Conservation (phyloP, 2,329 filamentous ascomycete genomes). For the Penicillium sp. region DNA sequence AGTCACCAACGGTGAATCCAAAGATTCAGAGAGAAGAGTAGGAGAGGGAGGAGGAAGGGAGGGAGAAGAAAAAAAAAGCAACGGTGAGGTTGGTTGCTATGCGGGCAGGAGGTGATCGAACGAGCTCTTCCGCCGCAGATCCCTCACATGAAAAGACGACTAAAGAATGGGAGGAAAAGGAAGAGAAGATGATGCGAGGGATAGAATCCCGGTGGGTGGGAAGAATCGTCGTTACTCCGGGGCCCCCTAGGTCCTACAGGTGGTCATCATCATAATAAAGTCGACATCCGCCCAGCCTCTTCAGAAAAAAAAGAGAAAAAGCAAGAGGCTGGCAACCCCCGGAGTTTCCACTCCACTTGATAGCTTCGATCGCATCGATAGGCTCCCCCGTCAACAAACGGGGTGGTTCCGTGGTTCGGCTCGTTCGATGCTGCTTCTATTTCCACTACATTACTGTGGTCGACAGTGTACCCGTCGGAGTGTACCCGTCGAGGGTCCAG, state of each 20-base stretch:
- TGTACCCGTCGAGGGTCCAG: no score
- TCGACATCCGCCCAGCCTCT: slow-evolving; percentile 14
- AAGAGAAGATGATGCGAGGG: slow-evolving; percentile 4
- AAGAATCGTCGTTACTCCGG: slow-evolving; percentile 2
- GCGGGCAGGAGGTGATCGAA: slow-evolving; percentile 11
- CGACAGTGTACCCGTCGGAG: no score
- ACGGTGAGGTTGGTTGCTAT: slow-evolving; percentile 16
- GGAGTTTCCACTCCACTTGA: no score
- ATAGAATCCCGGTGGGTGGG: slow-evolving; percentile 13
- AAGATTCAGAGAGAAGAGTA: slow-evolving; percentile 11
- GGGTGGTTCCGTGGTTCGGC: no score
- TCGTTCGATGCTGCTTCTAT: no score
- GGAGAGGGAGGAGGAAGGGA: slow-evolving; percentile 8
- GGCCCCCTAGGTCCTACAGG: no score
- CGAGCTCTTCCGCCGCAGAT: slow-evolving; percentile 23
- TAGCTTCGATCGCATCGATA: no score
- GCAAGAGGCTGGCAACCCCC: no score
- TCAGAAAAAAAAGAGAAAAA: no score
- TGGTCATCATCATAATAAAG: no score
- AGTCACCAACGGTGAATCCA: slow-evolving; percentile 13
- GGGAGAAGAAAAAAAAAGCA: slow-evolving; percentile 14
- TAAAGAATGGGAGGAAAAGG: slow-evolving; percentile 7
- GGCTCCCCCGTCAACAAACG: no score
- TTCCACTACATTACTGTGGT: no score
- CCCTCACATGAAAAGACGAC: slow-evolving; percentile 24